These are phyloP conservation scores for Colletotrichum limetticola DNA, from an alignment of 2,329 filamentous ascomycete species.

Conservation along the genomic window DNA sequence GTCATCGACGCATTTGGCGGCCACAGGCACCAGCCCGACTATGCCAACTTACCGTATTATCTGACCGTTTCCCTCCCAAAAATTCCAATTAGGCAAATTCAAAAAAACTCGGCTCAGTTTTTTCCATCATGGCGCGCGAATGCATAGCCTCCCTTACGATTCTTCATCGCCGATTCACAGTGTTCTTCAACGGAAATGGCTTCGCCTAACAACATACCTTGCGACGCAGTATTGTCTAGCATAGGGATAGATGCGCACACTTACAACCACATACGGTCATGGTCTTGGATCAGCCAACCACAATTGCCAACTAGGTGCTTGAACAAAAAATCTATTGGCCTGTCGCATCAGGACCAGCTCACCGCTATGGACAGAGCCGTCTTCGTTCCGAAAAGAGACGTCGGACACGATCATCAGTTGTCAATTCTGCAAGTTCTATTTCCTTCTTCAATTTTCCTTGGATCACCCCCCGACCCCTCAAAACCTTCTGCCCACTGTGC, in stretches of 20 bases:
- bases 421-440: not conserved
- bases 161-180: conserved; percentile 26
- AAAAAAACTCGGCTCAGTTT: not conserved
- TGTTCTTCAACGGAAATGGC: not conserved
- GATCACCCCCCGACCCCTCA: not conserved
- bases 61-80: not conserved
- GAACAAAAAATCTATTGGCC: not conserved
- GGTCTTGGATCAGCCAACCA: not conserved
- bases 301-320: not conserved
- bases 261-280: not conserved
- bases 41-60: not conserved
- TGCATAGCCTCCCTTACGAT: not conserved
- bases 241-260: not conserved
- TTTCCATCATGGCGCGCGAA: not conserved
- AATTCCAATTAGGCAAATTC: not conserved
- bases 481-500: no score
- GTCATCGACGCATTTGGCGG: conserved; percentile 42
- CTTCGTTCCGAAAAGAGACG: not conserved
- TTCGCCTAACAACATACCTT: not conserved
- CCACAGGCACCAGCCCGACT: not conserved
- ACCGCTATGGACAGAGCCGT: not conserved
- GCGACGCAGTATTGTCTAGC: no score
- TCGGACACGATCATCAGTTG: not conserved
- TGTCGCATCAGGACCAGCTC: not conserved
- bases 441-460: not conserved